A percentile compares a stretch with the other conserved stretches of the same genome.
These are phyloP conservation scores for Prunus salicina DNA, from an alignment of 306 rosid genomes.

Conservation along the genomic window DNA sequence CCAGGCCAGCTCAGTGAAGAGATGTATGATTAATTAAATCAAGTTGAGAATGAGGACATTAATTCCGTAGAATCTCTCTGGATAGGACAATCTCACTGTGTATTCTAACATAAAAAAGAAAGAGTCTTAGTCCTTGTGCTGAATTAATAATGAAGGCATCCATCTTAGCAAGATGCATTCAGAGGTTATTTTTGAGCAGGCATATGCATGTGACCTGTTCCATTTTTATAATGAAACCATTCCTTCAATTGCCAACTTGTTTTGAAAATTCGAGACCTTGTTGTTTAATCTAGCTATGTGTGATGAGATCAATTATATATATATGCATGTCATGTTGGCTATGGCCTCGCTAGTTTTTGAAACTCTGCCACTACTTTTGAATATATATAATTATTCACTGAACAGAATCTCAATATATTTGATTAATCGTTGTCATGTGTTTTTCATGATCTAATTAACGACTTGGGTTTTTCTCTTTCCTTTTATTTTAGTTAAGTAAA, in stretches of 20 bases:
- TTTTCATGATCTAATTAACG: background rate
- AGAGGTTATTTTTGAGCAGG: background rate
- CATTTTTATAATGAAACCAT: background rate
- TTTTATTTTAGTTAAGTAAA: background rate
- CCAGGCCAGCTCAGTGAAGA: background rate
- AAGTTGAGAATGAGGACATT: slow-evolving; percentile 32
- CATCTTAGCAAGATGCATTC: background rate
- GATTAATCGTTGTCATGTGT: background rate
- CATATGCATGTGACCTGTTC: background rate
- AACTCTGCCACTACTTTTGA: background rate
- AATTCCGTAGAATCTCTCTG: slow-evolving; percentile 15
- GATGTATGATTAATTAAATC: background rate
- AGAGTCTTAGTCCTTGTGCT: slow-evolving; percentile 8
- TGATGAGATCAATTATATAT: no score
- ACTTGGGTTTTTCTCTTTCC: background rate
- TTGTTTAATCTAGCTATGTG: no score
- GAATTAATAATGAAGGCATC: slow-evolving; percentile 3
- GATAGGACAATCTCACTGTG: slow-evolving; percentile 26
- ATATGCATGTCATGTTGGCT: background rate
- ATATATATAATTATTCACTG: background rate
- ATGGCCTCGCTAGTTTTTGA: background rate
- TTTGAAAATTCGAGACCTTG: background rate
- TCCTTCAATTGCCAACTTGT: background rate
- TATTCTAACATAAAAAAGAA: slow-evolving; percentile 7
- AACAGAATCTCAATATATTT: background rate